Base-by-base conservation (phyloP, 2,329 filamentous ascomycete genomes). In the Aspergillus sergii region DNA sequence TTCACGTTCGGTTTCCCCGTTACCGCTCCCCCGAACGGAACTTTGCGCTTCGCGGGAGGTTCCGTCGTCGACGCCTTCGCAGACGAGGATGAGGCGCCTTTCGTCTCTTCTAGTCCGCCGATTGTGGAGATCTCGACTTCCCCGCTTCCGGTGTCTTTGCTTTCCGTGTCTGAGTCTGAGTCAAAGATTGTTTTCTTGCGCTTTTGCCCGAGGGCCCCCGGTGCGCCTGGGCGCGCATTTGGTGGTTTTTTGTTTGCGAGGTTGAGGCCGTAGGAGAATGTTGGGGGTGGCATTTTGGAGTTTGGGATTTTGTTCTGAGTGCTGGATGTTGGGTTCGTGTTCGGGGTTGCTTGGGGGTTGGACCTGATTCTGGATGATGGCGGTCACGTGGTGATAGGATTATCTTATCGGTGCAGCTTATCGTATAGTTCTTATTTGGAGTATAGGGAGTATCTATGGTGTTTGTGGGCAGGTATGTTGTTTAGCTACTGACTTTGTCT, bases 101-200 rank as follows among this genome's bases (percentile, higher is more conserved):
- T 67, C 53, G 65, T 75, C 14, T 68, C 73, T 9, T 71, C 72
- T 11, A 80, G 57, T 5, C 77, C 80, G 46, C 78, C 80, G 45
- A 81, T 60, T 0, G 75, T 78, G 12, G 76, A 73, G 23, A 81
- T 76, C 61, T 80, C 78, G 12, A 75, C 65, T 28, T 65, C 66
- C 1, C 66, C 66, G 21, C 70, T 64, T 57, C 68, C 59, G 39
- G 65, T 60, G 54, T 60, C 48, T 60, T 69, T 63, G 5, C 63
- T 65, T 48, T 80, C 78, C 32, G 74, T 71, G 41, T 80, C 80
- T 1, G 79, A 80, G 54, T 80, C 79, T 19, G 75, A 74, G 54
- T 80, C 80, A 64, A 79, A 80, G 68, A 83, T 82, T 41, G 82
- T 76, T 63, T 80, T 81, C 71, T 83, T 84, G 64, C 81, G 80